Evolutionary conservation across 176 grass and related monocot species (phyloP).

Genomic region (Cocos nucifera): DNA sequence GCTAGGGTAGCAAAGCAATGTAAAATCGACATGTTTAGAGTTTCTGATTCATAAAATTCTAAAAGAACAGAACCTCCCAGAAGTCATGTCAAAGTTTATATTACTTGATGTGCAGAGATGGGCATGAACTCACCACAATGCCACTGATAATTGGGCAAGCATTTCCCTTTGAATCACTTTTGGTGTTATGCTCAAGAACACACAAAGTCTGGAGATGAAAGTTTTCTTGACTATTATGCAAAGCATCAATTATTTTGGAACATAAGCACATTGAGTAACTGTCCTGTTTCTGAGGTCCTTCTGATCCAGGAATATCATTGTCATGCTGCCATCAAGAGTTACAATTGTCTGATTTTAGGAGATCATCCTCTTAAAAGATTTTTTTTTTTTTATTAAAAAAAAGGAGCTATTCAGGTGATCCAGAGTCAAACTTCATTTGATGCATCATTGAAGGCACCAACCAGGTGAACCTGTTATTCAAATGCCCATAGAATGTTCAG

Average conservation of each 20-base stretch:
- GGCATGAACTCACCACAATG: conserved; percentile 51
- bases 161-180: conserved; percentile 50
- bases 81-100: background rate
- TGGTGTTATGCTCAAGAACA: conserved; percentile 73
- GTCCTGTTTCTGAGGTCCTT: conserved; percentile 28
- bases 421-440: conserved; percentile 46
- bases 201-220: conserved; percentile 58
- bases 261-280: conserved; percentile 72
- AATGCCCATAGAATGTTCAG: background rate
- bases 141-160: conserved; percentile 49
- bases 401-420: background rate
- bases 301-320: conserved; percentile 27
- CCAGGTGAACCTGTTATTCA: conserved; percentile 59
- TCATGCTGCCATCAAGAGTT: conserved; percentile 22
- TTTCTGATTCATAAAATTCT: background rate
- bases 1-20: too few species aligned
- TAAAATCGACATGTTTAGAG: too few species aligned
- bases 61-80: background rate
- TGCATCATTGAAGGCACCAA: conserved; percentile 70
- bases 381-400: background rate
- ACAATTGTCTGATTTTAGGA: background rate
- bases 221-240: conserved; percentile 38
- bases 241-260: conserved; percentile 60
- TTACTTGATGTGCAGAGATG: conserved; percentile 19
- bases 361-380: background rate